phyloP scores from a whole-genome alignment of 2,329 filamentous ascomycete species.

The Calonectria pseudoreteaudii region DNA sequence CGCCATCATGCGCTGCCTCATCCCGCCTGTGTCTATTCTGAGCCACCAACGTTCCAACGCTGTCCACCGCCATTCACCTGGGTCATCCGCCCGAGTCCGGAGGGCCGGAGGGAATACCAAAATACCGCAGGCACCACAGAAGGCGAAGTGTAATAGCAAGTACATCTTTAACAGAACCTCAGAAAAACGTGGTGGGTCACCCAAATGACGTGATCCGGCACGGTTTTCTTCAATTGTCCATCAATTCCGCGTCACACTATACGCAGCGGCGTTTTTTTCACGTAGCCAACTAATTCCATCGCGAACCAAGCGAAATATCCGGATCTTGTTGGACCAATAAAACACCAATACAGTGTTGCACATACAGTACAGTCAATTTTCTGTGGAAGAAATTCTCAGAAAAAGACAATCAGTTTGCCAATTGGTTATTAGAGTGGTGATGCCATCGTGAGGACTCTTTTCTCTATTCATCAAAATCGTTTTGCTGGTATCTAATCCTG shows the following conservation, averaged over 20 bases:
- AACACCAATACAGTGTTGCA: slow-evolving; percentile 30
- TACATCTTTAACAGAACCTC: slow-evolving; percentile 33
- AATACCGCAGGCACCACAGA: slow-evolving; percentile 15
- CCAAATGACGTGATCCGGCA: slow-evolving; percentile 44
- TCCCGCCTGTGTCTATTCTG: background rate
- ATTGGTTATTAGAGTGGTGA: slow-evolving; percentile 34
- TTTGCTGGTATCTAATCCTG: slow-evolving; percentile 40
- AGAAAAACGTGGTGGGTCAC: slow-evolving; percentile 33
- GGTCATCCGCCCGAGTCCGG: slow-evolving; percentile 40
- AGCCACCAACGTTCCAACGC: slow-evolving; percentile 22
- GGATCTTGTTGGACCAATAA: background rate
- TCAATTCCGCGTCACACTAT: slow-evolving; percentile 30
- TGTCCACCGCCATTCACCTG: slow-evolving; percentile 41
- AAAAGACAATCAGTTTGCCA: slow-evolving; percentile 17
- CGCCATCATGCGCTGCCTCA: slow-evolving; percentile 18
- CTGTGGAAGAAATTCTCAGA: background rate
- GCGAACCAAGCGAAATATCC: background rate
- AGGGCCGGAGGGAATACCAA: slow-evolving; percentile 26
- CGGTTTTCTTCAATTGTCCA: slow-evolving; percentile 30
- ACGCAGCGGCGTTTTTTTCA: slow-evolving; percentile 13
- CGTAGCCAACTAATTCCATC: background rate
- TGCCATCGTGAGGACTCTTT: slow-evolving; percentile 30
- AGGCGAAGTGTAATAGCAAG: background rate
- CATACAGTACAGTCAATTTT: slow-evolving; percentile 27
- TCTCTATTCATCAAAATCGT: slow-evolving; percentile 38